These are phyloP conservation scores for Cercospora nicotianae DNA, from an alignment of 2,329 filamentous ascomycete genomes.

Conservation along the genomic window DNA sequence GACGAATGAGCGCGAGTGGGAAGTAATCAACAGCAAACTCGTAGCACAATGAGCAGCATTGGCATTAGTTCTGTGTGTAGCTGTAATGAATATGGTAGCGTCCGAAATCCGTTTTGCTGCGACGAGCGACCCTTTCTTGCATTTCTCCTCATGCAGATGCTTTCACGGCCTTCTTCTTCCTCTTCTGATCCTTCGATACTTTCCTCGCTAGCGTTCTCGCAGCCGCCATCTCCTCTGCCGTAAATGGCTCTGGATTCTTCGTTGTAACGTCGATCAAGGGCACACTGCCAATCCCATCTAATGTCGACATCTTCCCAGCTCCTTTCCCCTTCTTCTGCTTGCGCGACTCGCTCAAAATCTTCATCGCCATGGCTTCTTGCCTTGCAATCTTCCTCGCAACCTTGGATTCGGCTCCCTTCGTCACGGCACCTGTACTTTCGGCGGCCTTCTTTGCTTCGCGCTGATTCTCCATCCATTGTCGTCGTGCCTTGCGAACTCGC, in stretches of 20 bases:
- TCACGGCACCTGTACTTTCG: background rate
- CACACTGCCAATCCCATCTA: conserved; percentile 19
- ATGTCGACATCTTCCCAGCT: background rate
- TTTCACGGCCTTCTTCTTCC: conserved; percentile 2
- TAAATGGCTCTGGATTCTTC: conserved; percentile 7
- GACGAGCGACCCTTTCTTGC: background rate
- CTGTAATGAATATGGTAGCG: background rate
- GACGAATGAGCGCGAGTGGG: background rate
- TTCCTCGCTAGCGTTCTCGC: conserved; percentile 24
- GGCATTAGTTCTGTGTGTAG: background rate
- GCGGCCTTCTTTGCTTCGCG: conserved; percentile 17
- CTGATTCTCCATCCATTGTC: conserved; percentile 22
- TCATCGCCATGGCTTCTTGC: conserved; percentile 13
- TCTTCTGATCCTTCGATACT: conserved; percentile 25
- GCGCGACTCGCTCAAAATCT: conserved; percentile 20
- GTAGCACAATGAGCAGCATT: background rate
- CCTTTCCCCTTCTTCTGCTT: conserved; percentile 5
- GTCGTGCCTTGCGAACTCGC: conserved; percentile 25
- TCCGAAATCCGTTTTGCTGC: background rate
- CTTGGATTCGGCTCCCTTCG: conserved; percentile 6
- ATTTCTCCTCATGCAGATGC: background rate
- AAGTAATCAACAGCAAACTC: background rate
- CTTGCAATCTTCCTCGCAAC: conserved; percentile 16
- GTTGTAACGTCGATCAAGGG: conserved; percentile 18
- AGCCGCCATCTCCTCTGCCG: conserved; percentile 20